These are phyloP conservation scores for Mrakia frigida DNA, from an alignment of 768 basidiomycete species.

Conservation along the genomic window DNA sequence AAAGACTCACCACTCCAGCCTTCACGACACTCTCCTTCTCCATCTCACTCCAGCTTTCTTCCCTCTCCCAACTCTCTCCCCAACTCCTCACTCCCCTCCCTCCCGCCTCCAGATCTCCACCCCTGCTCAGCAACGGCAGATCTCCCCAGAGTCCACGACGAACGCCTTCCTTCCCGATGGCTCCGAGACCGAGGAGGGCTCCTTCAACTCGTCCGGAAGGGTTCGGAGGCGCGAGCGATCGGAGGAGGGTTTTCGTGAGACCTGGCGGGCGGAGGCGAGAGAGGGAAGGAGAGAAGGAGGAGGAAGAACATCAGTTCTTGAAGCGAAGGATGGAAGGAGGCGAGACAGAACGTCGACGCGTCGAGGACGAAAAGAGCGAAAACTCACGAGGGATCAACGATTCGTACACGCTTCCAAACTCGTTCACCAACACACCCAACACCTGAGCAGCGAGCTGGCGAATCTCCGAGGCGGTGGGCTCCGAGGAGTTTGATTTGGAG, in stretches of 20 bases:
- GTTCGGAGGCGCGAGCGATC: slow-evolving; percentile 63
- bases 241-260: slow-evolving; percentile 86
- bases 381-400: slow-evolving; percentile 43
- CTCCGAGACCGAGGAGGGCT: slow-evolving; percentile 27
- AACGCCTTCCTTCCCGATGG: slow-evolving; percentile 37
- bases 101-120: slow-evolving; percentile 51
- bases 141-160: slow-evolving; percentile 85
- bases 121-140: slow-evolving; percentile 57
- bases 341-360: background rate
- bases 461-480: slow-evolving; percentile 48
- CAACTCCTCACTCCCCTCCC: slow-evolving; percentile 40
- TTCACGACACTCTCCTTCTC: slow-evolving; percentile 34
- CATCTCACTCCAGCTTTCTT: slow-evolving; percentile 33
- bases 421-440: slow-evolving; percentile 58
- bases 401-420: slow-evolving; percentile 41
- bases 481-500: slow-evolving; percentile 21
- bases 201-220: slow-evolving; percentile 25
- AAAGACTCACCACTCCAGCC: slow-evolving; percentile 36
- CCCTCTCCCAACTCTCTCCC: slow-evolving; percentile 39
- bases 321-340: slow-evolving; percentile 47
- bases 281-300: slow-evolving; percentile 41
- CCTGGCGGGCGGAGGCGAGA: slow-evolving; percentile 69
- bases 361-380: background rate
- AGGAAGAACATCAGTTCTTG: background rate
- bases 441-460: slow-evolving; percentile 79